Evolutionary conservation across 805 yeast species (phyloP).

Genomic region (Candida insectalens): DNA sequence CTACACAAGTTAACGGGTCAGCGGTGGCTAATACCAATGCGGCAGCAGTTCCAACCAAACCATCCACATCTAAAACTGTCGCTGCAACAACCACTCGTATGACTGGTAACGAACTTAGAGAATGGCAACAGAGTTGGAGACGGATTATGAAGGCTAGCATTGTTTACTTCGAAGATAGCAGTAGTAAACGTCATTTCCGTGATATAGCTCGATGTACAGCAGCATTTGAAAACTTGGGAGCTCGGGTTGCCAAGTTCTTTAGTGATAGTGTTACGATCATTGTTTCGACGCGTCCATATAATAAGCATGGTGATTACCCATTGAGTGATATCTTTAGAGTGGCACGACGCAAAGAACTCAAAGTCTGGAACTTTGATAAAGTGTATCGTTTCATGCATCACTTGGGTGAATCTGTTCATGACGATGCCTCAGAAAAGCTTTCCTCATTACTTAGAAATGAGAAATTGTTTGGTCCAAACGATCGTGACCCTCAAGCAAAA

Average conservation of each 20-base stretch:
- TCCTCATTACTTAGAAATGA: slow-evolving; percentile 73
- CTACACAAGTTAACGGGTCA: too few species aligned
- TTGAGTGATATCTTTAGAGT: slow-evolving; percentile 55
- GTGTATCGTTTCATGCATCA: slow-evolving; percentile 69
- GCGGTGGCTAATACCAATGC: too few species aligned
- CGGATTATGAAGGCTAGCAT: slow-evolving; percentile 45
- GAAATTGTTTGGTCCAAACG: slow-evolving; percentile 76
- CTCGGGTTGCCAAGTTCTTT: slow-evolving; percentile 49
- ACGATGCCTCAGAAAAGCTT: slow-evolving; percentile 22
- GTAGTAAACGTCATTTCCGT: slow-evolving; percentile 23
- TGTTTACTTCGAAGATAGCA: slow-evolving; percentile 48
- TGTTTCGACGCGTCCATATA: slow-evolving; percentile 51
- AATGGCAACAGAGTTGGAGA: slow-evolving; percentile 56
- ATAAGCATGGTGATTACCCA: slow-evolving; percentile 32
- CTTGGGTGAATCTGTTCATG: slow-evolving; percentile 34
- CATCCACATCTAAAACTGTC: slow-evolving; percentile 7
- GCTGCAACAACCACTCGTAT: slow-evolving; percentile 18
- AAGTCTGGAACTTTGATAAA: slow-evolving; percentile 85
- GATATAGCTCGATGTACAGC: slow-evolving; percentile 27
- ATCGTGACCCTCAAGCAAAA: slow-evolving; percentile 77
- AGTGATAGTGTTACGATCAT: slow-evolving; percentile 65
- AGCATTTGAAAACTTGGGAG: slow-evolving; percentile 37
- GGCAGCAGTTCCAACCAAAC: too few species aligned
- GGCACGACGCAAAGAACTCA: slow-evolving; percentile 52
- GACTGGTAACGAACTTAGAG: slow-evolving; percentile 32